Evolutionary conservation across 352 stramenopile genomes (phyloP), one percentile per base, ranked within the genome.

Genomic region (Pythium sukuiense): DNA sequence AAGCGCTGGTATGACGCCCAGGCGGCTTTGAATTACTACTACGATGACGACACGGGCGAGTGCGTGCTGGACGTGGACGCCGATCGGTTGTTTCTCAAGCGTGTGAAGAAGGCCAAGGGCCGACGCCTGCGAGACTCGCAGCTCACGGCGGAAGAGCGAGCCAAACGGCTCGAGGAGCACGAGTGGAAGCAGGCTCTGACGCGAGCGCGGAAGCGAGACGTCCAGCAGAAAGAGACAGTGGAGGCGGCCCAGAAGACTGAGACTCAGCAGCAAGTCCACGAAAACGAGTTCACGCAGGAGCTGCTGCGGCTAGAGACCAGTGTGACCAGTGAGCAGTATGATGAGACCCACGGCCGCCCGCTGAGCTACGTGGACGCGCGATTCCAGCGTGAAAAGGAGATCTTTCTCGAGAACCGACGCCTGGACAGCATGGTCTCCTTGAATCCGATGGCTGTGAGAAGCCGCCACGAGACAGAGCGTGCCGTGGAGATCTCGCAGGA

Each of bases 171-270:
- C 13, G 85, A 92, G 59, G 81, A 90, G 14, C 72, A 80, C 53
- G 83, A 89, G 54, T 93, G 85, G 85, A 85, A 80, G 39, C 62
- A 79, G 20, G 73, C 81, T 29, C 67, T 93, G 16, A 67, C 85
- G 63, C 76, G 85, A 16, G 71, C 74, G 13, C 65, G 79, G 0
- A 61, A 76, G 33, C 79, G 73, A 11, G 82, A 91, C 3, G 56
- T 55, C 1, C 58, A 65, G 24, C 32, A 77, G 18, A 56, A 74
- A 0, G 33, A 73, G 11, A 67, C 73, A 2, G 14, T 64, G 45
- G 72, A 76, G 41, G 35, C 72, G 18, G 50, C 65, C 14, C 37
- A 75, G 27, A 50, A 79, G 26, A 60, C 63, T 3, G 50, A 54
- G 4, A 63, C 62, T 14, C 48, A 41, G 4, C 65, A 43, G 9